Conservation (phyloP, 192 early-diverging fungal species). For the Glomus cerebriforme region DNA sequence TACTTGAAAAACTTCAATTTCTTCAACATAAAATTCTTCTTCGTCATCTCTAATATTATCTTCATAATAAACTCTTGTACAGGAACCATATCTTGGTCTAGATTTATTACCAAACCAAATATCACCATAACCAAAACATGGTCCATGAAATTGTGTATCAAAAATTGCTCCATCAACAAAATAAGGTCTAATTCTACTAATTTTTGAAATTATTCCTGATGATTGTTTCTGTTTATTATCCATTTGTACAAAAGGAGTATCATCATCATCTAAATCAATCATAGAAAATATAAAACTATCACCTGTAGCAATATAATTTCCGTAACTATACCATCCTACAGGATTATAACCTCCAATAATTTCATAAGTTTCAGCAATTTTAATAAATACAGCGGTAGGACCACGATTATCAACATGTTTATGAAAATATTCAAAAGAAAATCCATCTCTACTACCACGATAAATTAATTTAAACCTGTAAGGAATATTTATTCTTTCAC, state of each 20-base stretch:
- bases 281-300: constrained; percentile 21
- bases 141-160: not conserved
- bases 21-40: constrained; percentile 16
- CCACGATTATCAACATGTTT: constrained; percentile 14
- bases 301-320: constrained; percentile 10
- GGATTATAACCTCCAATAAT: constrained; percentile 23
- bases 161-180: constrained; percentile 7
- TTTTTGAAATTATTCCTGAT: not conserved
- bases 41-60: not conserved
- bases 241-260: not conserved
- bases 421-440: constrained; percentile 10
- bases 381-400: not conserved
- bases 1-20: constrained; percentile 10
- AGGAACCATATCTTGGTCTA: constrained; percentile 12
- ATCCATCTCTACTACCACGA: constrained; percentile 19
- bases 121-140: constrained; percentile 17
- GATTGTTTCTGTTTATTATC: not conserved
- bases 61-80: constrained; percentile 12
- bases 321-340: not conserved
- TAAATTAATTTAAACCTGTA: not conserved
- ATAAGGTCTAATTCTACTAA: constrained; percentile 4
- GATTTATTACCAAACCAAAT: constrained; percentile 3
- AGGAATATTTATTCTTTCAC: not conserved
- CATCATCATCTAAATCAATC: not conserved
- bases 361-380: not conserved